Percentiles rank a stretch among this genome's conserved stretches.
Conservation (phyloP, 495 filamentous ascomycete genomes). For the Penicillium atrosanguineum region DNA sequence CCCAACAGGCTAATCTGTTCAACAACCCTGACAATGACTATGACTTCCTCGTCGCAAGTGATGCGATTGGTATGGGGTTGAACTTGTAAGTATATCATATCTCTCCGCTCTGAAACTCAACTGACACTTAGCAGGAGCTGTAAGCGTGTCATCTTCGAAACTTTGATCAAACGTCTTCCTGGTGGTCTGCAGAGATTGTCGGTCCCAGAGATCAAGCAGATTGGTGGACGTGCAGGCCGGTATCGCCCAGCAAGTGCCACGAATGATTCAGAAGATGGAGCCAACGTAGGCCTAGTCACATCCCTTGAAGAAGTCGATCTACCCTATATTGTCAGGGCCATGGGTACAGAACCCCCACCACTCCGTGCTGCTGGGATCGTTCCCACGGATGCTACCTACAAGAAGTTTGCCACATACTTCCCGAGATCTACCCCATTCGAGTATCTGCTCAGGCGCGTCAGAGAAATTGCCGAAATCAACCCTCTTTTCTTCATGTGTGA, state of each 20-base stretch:
- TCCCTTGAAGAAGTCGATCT: slow-evolving; percentile 72
- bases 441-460: slow-evolving; percentile 69
- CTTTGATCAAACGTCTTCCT: slow-evolving; percentile 65
- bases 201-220: slow-evolving; percentile 87
- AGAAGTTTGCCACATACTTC: slow-evolving; percentile 74
- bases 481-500: slow-evolving; percentile 71
- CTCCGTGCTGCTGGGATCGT: slow-evolving; percentile 72
- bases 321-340: slow-evolving; percentile 55
- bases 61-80: slow-evolving; percentile 96
- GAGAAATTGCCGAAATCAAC: slow-evolving; percentile 59
- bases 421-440: slow-evolving; percentile 71
- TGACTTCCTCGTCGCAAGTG: slow-evolving; percentile 89
- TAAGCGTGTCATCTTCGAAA: slow-evolving; percentile 86
- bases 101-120: background rate
- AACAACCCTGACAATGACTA: slow-evolving; percentile 95
- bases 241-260: slow-evolving; percentile 67
- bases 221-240: slow-evolving; percentile 88
- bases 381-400: slow-evolving; percentile 62
- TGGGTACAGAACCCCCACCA: slow-evolving; percentile 60
- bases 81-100: slow-evolving; percentile 61
- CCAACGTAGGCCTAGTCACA: slow-evolving; percentile 71
- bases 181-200: slow-evolving; percentile 47
- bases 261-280: slow-evolving; percentile 20
- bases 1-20: slow-evolving; percentile 86
- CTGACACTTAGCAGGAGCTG: slow-evolving; percentile 58